Conservation (phyloP, 306 rosid species). For the Astragalus membranaceus region DNA sequence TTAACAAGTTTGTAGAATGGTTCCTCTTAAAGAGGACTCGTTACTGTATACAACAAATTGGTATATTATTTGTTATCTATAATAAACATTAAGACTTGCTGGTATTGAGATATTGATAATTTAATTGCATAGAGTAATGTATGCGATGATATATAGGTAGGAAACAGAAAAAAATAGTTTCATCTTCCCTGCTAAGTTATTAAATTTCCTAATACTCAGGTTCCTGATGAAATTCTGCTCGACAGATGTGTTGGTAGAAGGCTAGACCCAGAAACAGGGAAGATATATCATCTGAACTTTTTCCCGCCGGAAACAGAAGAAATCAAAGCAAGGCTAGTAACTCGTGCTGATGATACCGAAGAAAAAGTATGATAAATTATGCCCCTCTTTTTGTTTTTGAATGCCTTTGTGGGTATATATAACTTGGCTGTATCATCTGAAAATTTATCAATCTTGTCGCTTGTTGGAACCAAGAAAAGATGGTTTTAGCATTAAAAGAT, state of each 20-base stretch:
- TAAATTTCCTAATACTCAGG: conserved; percentile 68
- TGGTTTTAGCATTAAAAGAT: background rate
- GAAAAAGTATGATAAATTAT: conserved; percentile 49
- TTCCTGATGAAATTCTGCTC: conserved; percentile 98
- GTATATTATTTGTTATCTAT: background rate
- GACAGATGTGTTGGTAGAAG: conserved; percentile 96
- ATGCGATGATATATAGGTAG: background rate
- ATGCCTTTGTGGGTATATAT: background rate
- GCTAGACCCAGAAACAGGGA: conserved; percentile 78
- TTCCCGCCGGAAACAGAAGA: conserved; percentile 77
- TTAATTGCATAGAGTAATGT: background rate
- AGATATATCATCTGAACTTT: conserved; percentile 67
- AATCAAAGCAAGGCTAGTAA: conserved; percentile 60
- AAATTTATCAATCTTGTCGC: background rate
- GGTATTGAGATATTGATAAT: background rate
- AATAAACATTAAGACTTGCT: background rate
- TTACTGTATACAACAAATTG: background rate
- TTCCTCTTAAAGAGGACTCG: background rate
- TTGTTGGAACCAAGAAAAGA: background rate
- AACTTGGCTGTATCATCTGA: background rate
- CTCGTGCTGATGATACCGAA: conserved; percentile 82
- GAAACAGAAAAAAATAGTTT: conserved; percentile 1
- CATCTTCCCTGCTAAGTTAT: conserved; percentile 24
- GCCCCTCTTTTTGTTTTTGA: background rate
- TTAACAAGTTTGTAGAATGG: background rate